Base-by-base conservation (phyloP, 805 yeast species). In the Priceomyces fermenticarens region DNA sequence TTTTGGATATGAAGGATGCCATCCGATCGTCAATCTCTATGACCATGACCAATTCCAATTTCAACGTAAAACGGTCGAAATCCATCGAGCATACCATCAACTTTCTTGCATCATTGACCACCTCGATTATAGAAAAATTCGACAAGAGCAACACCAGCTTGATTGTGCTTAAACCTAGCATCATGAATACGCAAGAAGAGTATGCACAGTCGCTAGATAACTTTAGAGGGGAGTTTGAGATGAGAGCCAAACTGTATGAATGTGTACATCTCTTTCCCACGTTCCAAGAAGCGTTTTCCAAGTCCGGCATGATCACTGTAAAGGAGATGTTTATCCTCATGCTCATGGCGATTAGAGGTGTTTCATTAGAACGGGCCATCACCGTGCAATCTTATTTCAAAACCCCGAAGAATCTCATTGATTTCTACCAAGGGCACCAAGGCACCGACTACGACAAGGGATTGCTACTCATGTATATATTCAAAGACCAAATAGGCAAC, bases 311-410 rank as follows among this genome's bases (percentile, higher is more conserved):
- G 68, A 68, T 76, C 53, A 85, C 96, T 0, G 79, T 88, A 0
- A 80, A 79, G 35, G 97, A 91, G 46, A 64, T 88, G 52, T 91
- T 81, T 51, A 64, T 88, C 2, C 70, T 77, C 34, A 80, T 88
- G 83, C 72, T 93, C 15, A 79, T 89, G 84, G 77, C 89, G 2
- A 74, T 85, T 2, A 75, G 78, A 45, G 99, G 98, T 0, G 71
- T 93, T 1, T 80, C 96, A 0, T 63, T 87, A 25, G 97, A 91
- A 47, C 88, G 86, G 56, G 99, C 99, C 0, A 55, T 80, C 8
- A 78, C 79, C 6, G 80, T 93, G 8, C 97, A 90, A 60, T 67
- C 68, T 13, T 57, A 72, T 32, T 93, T 72, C 54, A 79, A 80
- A 2, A 90, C 97, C 0, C 93, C 97, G 0, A 64, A 65, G 28